A percentile compares a stretch with the other conserved stretches of the same genome.
Evolutionary conservation across 106 monocot species (phyloP).

Genomic region (Acorus gramineus): DNA sequence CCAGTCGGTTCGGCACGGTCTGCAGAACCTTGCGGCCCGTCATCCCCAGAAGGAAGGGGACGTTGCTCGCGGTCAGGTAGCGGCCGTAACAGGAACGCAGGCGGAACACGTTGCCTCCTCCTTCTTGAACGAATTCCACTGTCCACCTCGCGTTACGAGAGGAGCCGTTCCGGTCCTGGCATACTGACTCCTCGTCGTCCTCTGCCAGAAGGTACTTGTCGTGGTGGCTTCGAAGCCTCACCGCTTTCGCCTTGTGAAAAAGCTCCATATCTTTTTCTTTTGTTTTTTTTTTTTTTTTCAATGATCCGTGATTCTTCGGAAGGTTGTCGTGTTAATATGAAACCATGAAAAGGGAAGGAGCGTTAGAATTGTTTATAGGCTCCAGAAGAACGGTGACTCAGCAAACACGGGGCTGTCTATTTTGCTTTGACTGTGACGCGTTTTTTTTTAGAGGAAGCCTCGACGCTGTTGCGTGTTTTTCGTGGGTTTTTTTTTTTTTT

Average conservation of each 20-base stretch:
- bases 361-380: no score
- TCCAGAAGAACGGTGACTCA: no score
- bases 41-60: slow-evolving; percentile 71
- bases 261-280: slow-evolving; percentile 49
- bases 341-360: no score
- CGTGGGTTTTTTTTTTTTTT: no score
- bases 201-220: slow-evolving; percentile 52
- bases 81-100: slow-evolving; percentile 47
- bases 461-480: no score
- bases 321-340: no score
- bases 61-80: slow-evolving; percentile 79
- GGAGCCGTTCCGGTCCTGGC: slow-evolving; percentile 35
- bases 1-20: slow-evolving; percentile 42
- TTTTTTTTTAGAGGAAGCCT: no score
- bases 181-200: slow-evolving; percentile 48
- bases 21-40: slow-evolving; percentile 80
- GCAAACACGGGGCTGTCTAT: no score
- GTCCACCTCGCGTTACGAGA: slow-evolving; percentile 19
- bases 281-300: not conserved
- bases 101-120: slow-evolving; percentile 20
- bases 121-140: slow-evolving; percentile 15
- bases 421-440: no score
- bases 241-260: slow-evolving; percentile 32
- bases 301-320: no score
- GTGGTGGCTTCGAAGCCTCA: slow-evolving; percentile 50